phyloP scores from a whole-genome alignment of 257 asterid genomes.

The Capsicum rhomboideum region DNA sequence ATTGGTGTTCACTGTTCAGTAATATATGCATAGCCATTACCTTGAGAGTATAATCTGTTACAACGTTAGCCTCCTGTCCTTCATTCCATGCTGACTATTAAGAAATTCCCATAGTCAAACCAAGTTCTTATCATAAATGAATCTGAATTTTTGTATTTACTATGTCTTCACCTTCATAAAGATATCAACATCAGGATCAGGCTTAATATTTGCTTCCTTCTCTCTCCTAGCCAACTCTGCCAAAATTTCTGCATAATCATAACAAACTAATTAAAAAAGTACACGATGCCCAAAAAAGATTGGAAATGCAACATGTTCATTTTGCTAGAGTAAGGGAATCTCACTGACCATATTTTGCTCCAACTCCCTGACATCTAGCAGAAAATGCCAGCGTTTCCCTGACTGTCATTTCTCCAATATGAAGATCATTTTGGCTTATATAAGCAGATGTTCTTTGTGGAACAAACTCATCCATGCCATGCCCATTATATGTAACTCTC shows the following conservation, averaged over 20 bases:
- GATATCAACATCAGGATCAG: conserved; percentile 78
- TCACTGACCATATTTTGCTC: conserved; percentile 59
- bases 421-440: conserved; percentile 85
- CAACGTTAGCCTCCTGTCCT: conserved; percentile 76
- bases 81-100: conserved; percentile 66
- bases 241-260: conserved; percentile 46
- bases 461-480: conserved; percentile 62
- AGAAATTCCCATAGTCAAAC: neutral
- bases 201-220: conserved; percentile 74
- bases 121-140: neutral
- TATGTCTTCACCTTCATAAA: conserved; percentile 69
- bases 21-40: conserved; percentile 15
- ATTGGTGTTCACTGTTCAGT: neutral
- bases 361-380: conserved; percentile 94
- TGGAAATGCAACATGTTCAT: neutral
- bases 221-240: conserved; percentile 82
- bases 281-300: neutral
- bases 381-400: conserved; percentile 88
- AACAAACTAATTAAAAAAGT: neutral
- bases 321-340: neutral
- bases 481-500: conserved; percentile 72
- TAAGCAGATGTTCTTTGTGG: conserved; percentile 88
- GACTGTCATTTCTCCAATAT: conserved; percentile 80
- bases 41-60: conserved; percentile 82
- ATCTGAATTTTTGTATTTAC: neutral